Percentiles rank a stretch among this genome's conserved stretches.
phyloP scores from a whole-genome alignment of 768 basidiomycete genomes.

The Nidula microcarpa region DNA sequence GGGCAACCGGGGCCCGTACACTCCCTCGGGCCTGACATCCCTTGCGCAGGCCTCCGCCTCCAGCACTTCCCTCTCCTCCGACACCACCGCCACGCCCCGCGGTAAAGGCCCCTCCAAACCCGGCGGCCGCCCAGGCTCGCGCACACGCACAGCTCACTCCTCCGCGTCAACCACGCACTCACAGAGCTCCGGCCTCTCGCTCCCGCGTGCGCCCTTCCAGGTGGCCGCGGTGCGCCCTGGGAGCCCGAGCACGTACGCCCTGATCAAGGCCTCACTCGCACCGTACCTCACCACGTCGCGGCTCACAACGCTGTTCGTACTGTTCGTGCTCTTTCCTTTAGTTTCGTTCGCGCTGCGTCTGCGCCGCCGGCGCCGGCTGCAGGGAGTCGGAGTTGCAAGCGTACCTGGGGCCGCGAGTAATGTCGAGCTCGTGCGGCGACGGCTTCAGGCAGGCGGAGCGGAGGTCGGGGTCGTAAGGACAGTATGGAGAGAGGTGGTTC shows the following conservation, averaged over 20 bases:
- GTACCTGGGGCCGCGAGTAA: constrained; percentile 20
- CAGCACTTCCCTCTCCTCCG: constrained; percentile 33
- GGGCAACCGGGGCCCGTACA: constrained; percentile 14
- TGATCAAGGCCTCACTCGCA: constrained; percentile 44
- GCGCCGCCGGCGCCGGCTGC: constrained; percentile 29
- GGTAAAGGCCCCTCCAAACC: constrained; percentile 9
- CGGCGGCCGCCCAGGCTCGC: constrained; percentile 7
- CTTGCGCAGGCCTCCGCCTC: constrained; percentile 27
- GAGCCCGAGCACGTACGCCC: constrained; percentile 29
- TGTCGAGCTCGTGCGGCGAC: constrained; percentile 55
- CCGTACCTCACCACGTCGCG: constrained; percentile 48
- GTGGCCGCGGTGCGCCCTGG: constrained; percentile 14
- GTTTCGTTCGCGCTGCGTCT: constrained; percentile 50
- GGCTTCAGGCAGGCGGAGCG: constrained; percentile 39
- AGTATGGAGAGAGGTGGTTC: constrained; percentile 49
- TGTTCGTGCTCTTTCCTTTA: constrained; percentile 43
- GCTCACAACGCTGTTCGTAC: constrained; percentile 43
- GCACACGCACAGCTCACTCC: constrained; percentile 8
- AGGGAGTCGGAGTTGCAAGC: constrained; percentile 11
- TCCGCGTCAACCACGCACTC: constrained; percentile 15
- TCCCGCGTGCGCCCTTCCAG: constrained; percentile 11
- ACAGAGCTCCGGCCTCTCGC: constrained; percentile 4
- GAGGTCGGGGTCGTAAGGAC: constrained; percentile 29
- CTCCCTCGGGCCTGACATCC: constrained; percentile 18
- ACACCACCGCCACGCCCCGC: constrained; percentile 29